Conservation (phyloP, 164 flowering plant genomes). For the Dillenia turbinata region DNA sequence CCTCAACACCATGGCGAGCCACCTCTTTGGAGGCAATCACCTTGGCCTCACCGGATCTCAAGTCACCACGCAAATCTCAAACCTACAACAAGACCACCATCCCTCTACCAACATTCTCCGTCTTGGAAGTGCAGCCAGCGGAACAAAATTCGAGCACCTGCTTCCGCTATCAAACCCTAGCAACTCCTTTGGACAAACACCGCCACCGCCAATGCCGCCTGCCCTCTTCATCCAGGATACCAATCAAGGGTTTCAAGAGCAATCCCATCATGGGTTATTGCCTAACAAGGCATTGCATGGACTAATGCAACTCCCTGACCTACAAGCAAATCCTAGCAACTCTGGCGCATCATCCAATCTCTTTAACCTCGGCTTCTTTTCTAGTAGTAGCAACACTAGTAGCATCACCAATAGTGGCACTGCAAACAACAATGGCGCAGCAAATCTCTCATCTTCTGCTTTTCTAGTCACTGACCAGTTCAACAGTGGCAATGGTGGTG, state of each 20-base stretch:
- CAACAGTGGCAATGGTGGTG: conserved; percentile 23
- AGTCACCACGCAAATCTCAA: conserved; percentile 37
- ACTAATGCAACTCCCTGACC: conserved; percentile 59
- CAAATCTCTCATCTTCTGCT: conserved; percentile 23
- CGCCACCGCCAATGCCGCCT: conserved; percentile 20
- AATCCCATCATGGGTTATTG: conserved; percentile 26
- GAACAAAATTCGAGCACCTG: conserved; percentile 40
- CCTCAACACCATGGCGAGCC: conserved; percentile 53
- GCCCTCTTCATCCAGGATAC: conserved; percentile 29
- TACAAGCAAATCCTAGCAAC: conserved; percentile 29
- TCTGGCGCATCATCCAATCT: conserved; percentile 30
- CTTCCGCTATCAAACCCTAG: conserved; percentile 21
- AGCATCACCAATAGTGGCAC: conserved; percentile 21
- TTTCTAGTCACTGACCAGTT: conserved; percentile 32
- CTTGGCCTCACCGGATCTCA: conserved; percentile 52
- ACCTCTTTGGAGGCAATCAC: conserved; percentile 41
- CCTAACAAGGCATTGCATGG: conserved; percentile 49
- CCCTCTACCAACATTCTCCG: conserved; percentile 35
- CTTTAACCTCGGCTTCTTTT: conserved; percentile 53
- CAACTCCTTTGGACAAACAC: conserved; percentile 18
- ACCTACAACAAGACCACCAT: conserved; percentile 36
- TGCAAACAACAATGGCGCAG: conserved; percentile 16
- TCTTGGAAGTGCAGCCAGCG: conserved; percentile 31
- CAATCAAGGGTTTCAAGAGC: conserved; percentile 37
- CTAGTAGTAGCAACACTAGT: conserved; percentile 26